Evolutionary conservation across 1,284 basidiomycete species (phyloP), one percentile per base, ranked within the genome.

Genomic region (Ceratobasidium sp.): DNA sequence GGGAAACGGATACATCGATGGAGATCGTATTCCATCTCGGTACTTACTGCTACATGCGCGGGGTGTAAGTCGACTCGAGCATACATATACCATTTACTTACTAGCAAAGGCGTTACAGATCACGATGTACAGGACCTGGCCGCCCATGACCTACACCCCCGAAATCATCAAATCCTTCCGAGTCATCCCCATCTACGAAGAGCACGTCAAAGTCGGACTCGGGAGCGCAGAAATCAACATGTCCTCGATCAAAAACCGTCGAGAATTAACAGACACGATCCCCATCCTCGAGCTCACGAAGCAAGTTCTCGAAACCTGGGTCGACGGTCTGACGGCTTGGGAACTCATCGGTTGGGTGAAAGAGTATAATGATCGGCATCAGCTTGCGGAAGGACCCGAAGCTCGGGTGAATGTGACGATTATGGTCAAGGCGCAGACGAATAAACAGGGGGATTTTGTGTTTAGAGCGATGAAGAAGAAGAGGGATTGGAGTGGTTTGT

Each of bases 271-370:
- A 6, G 61, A 64, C 40, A 42, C 61, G 61, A 64, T 64, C 61
- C 61, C 61, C 2, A 42, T 64, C 17, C 28, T 64, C 33, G 61
- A 64, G 38, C 40, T 64, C 23, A 64, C 61, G 7, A 38, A 40
- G 38, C 61, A 64, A 44, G 61, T 64, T 17, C 61, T 64, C 61
- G 61, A 64, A 20, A 64, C 61, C 1, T 64, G 61, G 61, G 61
- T 64, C 40, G 61, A 64, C 17, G 61, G 40, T 2, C 17, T 64
- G 38, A 64, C 61, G 33, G n/a, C 38, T 33, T 64, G 61, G 61
- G 61, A 64, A 44, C 40, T 64, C 13, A 64, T 64, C n/a, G 61
- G 61, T n/a, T 64, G 61, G 61, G 61, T 64, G 33, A 64, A 64
- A 20, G 61, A 64, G 38, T 64, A 64, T 13, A 64, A 64, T n/a